Base-by-base conservation (phyloP, 768 basidiomycete genomes). In the Suillus alpinus region DNA sequence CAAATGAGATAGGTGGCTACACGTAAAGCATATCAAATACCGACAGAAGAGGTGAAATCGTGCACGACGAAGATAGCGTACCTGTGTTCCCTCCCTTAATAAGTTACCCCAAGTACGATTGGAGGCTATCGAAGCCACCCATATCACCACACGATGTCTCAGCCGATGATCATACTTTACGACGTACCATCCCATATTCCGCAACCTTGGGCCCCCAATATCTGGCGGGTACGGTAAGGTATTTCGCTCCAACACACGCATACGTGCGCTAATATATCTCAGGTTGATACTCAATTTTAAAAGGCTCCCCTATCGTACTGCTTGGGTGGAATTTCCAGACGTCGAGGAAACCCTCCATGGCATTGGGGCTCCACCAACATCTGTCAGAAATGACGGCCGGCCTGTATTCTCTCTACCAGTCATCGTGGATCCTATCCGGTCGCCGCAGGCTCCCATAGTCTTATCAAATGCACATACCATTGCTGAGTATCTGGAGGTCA, bases 231-330 rank as follows among this genome's bases (percentile, higher is more conserved):
- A 63, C 77, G 89, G 88, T 86, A 57, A 36, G 76, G 58, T 16
- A 14, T 12, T 62, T 13, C 40, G n/a, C 34, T 31, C 18, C 29
- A 8, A 13, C 26, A 31, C 9, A 13, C 26, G 26, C 12, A 8
- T 52, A 8, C 12, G 32, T 51, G 58, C 13, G 9, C 41, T 14
- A n/a, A 59, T 18, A 47, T 58, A 23, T 47, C 44, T n/a, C 46
- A 90, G 89, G 51, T 83, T 90, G 56, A 84, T 90, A 47, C 76
- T 92, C n/a, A 92, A 92, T 68, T 91, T 83, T 68, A 91, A 92
- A 68, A 81, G 86, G 4, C 80, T 92, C 7, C 83, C 79, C 0
- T 88, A 91, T 68, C 81, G 80, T 44, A 92, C 90, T 0, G 74
- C 80, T 29, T 91, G 87, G 86, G 76, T 92, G 20, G 86, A 91